Base-by-base conservation (phyloP, 495 filamentous ascomycete genomes). In the Clavariopsis aquatica region DNA sequence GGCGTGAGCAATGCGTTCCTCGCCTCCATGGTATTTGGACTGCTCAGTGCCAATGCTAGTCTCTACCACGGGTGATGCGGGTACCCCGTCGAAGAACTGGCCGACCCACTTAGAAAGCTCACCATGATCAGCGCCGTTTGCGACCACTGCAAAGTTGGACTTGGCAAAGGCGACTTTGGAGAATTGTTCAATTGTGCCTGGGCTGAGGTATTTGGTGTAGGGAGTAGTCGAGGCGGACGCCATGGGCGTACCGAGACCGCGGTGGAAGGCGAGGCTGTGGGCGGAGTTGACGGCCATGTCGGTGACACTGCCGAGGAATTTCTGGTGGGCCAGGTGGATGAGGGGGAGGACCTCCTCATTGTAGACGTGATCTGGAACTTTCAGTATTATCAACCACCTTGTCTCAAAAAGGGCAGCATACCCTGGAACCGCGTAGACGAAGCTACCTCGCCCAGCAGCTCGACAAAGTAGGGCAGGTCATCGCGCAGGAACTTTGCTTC, bases 391-490 rank as follows among this genome's bases (percentile, higher is more conserved):
- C 20, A 19, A 19, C n/a, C 66, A 2, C 52, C 17, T 23, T 19
- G 38, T 49, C 17, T 10, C 74, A 45, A 22, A 17, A 8, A 2
- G 31, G 7, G n/a, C 27, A 15, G 68, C 72, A 57, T 73, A 76
- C 74, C 54, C 31, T 57, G 29, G 73, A 89, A 99, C 76, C 89
- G 92, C 57, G 95, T 93, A 77, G 89, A 80, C 57, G 87, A 85
- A 65, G 94, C 82, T 74, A 97, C 89, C 80, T 99, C 94, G 57
- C 87, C 92, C 69, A 99, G 84, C 67, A 97, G 82, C 82, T 99
- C 94, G 74, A 91, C 85, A 78, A 96, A 99, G 85, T 98, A 99
- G 66, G 94, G 93, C 64, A 99, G 86, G 69, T 99, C 92, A 73
- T 93, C 87, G 74, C 92, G 84, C 60, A 99, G 84, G 83, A 98